phyloP scores from a whole-genome alignment of 176 grass and related monocot genomes.

The Chrysopogon serrulatus region DNA sequence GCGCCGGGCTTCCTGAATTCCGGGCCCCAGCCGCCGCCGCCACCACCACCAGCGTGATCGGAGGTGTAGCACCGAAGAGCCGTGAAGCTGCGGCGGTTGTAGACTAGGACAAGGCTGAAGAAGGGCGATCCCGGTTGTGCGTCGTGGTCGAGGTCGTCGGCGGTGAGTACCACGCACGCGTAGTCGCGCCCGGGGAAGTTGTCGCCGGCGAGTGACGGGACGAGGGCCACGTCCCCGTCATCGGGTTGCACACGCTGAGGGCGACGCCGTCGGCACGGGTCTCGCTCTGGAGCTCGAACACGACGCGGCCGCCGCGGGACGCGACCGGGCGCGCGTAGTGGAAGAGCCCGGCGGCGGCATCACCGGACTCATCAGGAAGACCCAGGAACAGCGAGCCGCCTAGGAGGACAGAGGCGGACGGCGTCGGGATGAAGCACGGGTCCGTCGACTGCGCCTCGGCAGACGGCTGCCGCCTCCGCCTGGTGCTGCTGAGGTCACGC shows the following conservation, averaged over 20 bases:
- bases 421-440: background rate
- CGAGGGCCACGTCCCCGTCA: background rate
- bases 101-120: constrained; percentile 4
- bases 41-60: background rate
- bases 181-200: background rate
- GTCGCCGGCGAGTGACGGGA: background rate
- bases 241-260: background rate
- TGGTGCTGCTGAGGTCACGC: background rate
- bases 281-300: too few species aligned
- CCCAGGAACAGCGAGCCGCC: background rate
- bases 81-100: constrained; percentile 19
- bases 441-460: background rate
- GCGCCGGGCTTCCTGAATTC: background rate
- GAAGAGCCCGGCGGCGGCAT: background rate
- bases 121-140: background rate
- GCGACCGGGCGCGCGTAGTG: too few species aligned
- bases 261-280: too few species aligned
- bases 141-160: constrained; percentile 3
- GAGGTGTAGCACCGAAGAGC: background rate
- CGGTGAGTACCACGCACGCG: background rate
- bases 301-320: too few species aligned
- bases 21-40: background rate
- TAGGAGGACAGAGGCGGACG: background rate
- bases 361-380: background rate
- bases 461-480: background rate